Conservation (phyloP, 2,329 filamentous ascomycete species). For the Eutypa lata region DNA sequence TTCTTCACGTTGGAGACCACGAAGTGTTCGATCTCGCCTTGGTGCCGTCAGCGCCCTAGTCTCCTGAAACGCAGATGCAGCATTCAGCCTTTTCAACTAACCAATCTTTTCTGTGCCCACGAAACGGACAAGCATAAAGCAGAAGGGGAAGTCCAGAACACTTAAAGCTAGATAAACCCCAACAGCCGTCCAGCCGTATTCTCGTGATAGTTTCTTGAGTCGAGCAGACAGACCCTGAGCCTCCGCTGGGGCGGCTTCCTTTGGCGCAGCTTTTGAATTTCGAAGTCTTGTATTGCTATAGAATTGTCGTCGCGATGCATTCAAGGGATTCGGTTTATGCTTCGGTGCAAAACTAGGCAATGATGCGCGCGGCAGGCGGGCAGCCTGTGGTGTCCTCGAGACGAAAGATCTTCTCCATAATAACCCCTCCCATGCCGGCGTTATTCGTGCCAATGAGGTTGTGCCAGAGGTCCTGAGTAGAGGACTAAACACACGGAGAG, state of each 20-base stretch:
- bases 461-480: background rate
- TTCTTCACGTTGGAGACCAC: slow-evolving; percentile 58
- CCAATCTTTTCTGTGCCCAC: slow-evolving; percentile 86
- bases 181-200: slow-evolving; percentile 91
- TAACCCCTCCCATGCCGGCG: background rate
- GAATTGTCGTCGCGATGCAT: slow-evolving; percentile 20
- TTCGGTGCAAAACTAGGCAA: slow-evolving; percentile 7
- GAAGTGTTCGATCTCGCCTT: slow-evolving; percentile 63
- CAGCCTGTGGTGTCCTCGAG: slow-evolving; percentile 6
- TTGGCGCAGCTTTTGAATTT: slow-evolving; percentile 18
- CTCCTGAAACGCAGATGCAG: background rate
- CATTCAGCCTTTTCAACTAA: slow-evolving; percentile 33
- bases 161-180: slow-evolving; percentile 87
- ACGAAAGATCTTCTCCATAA: background rate
- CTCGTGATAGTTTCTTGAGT: slow-evolving; percentile 78
- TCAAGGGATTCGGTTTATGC: slow-evolving; percentile 10
- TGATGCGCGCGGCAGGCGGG: slow-evolving; percentile 11
- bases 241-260: slow-evolving; percentile 11
- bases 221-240: slow-evolving; percentile 59
- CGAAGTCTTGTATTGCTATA: slow-evolving; percentile 22
- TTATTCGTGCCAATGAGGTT: background rate
- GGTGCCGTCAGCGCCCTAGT: slow-evolving; percentile 7
- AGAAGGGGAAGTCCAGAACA: slow-evolving; percentile 89
- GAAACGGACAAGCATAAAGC: slow-evolving; percentile 80
- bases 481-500: background rate